Evolutionary conservation across 768 basidiomycete species (phyloP).

Genomic region (Leucocoprinus leucothites): DNA sequence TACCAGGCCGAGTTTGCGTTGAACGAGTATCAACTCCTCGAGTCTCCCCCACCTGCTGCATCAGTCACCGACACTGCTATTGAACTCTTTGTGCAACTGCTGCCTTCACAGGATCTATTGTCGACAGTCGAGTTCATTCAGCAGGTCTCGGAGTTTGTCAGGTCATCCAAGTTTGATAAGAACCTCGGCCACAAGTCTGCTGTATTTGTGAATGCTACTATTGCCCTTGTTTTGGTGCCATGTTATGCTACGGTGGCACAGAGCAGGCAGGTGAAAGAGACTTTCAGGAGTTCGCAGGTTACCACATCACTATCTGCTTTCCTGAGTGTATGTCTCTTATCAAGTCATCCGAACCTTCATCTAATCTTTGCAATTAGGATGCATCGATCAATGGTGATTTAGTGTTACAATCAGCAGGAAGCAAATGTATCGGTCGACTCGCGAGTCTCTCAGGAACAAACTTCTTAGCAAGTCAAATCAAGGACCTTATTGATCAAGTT

Average conservation of each 20-base stretch:
- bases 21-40: constrained; percentile 43
- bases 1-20: constrained; percentile 49
- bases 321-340: constrained; percentile 63
- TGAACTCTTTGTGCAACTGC: constrained; percentile 76
- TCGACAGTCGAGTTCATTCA: constrained; percentile 52
- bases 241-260: constrained; percentile 50
- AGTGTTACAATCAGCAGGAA: constrained; percentile 74
- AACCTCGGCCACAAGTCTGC: constrained; percentile 87
- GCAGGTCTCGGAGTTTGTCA: constrained; percentile 60
- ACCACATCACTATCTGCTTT: constrained; percentile 62
- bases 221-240: constrained; percentile 71
- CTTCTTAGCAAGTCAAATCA: constrained; percentile 85
- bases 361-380: constrained; percentile 43
- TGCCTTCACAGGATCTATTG: constrained; percentile 72
- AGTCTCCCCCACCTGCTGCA: constrained; percentile 74
- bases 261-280: constrained; percentile 59
- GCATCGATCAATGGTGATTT: constrained; percentile 78
- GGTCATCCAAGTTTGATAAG: constrained; percentile 79
- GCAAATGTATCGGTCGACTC: constrained; percentile 86
- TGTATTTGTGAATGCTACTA: constrained; percentile 73
- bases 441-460: constrained; percentile 79
- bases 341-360: no score
- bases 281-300: constrained; percentile 63
- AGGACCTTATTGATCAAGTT: constrained; percentile 88
- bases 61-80: constrained; percentile 87